These are phyloP conservation scores for Verbascum thapsus DNA, from an alignment of 257 asterid species.

Conservation along the genomic window DNA sequence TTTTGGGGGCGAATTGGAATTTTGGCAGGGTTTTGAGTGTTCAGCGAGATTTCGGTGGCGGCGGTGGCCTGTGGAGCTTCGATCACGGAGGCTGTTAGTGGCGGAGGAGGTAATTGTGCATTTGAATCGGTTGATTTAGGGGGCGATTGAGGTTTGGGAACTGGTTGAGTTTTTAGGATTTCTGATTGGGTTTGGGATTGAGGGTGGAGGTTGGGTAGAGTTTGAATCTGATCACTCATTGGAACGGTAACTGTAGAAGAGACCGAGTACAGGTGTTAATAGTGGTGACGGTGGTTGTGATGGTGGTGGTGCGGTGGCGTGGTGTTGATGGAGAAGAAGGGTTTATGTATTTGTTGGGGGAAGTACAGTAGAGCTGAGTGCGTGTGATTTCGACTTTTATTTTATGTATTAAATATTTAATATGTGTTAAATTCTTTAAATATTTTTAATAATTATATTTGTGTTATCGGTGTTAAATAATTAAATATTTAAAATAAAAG, in stretches of 20 bases:
- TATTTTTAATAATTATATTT: no score
- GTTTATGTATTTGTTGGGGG: no score
- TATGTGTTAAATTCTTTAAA: no score
- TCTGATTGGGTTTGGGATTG: slow-evolving; percentile 41
- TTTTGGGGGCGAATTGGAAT: slow-evolving; percentile 95
- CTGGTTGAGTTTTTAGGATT: slow-evolving; percentile 36
- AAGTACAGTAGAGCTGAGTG: no score
- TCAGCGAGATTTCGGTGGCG: slow-evolving; percentile 38
- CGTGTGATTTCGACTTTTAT: no score
- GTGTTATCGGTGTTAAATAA: no score
- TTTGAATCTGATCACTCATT: slow-evolving; percentile 66
- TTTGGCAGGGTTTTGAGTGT: slow-evolving; percentile 72
- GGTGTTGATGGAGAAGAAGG: no score
- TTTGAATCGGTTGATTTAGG: slow-evolving; percentile 41
- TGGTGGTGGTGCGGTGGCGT: no score
- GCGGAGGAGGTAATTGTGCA: slow-evolving; percentile 35
- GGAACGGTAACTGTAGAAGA: slow-evolving; percentile 6
- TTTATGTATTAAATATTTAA: no score
- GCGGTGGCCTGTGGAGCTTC: slow-evolving; percentile 33
- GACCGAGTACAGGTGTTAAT: no score
- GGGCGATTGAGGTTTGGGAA: slow-evolving; percentile 35
- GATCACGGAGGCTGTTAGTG: slow-evolving; percentile 26
- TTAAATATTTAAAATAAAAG: no score
- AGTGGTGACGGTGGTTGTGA: no score
- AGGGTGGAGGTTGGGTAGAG: slow-evolving; percentile 41